Percentiles rank a stretch among this genome's conserved stretches.
Conservation (phyloP, 106 monocot genomes). For the Dendrobium officinale region DNA sequence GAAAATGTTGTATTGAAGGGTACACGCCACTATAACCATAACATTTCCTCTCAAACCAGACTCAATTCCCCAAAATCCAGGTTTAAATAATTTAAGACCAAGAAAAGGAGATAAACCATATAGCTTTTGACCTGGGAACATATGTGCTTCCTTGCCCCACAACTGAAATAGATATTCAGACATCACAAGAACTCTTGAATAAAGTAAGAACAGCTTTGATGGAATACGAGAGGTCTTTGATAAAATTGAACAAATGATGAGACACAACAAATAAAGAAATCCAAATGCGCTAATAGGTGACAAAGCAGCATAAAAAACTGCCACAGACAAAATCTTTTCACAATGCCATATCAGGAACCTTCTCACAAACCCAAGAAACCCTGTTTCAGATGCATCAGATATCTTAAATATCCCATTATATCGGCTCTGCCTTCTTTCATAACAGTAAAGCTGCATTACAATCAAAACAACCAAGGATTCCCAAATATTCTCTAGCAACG, state of each 20-base stretch:
- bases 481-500: constrained; percentile 75
- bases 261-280: constrained; percentile 69
- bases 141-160: constrained; percentile 70
- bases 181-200: constrained; percentile 61
- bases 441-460: constrained; percentile 96
- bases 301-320: constrained; percentile 79
- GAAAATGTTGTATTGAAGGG: constrained; percentile 88
- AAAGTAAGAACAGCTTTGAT: constrained; percentile 76
- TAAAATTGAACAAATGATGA: constrained; percentile 65
- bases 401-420: constrained; percentile 19
- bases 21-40: constrained; percentile 82
- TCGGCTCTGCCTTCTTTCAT: constrained; percentile 70
- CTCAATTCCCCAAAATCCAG: constrained; percentile 97
- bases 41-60: constrained; percentile 79
- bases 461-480: constrained; percentile 76
- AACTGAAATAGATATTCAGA: constrained; percentile 89
- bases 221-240: constrained; percentile 83
- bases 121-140: constrained; percentile 78
- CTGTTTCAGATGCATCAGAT: constrained; percentile 50
- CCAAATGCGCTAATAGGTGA: constrained; percentile 86
- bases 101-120: constrained; percentile 55
- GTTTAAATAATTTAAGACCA: constrained; percentile 57
- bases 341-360: constrained; percentile 89
- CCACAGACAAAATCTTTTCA: constrained; percentile 74
- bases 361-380: constrained; percentile 55